These are phyloP conservation scores for Daldinia childiae DNA, from an alignment of 495 filamentous ascomycete genomes.

Conservation along the genomic window DNA sequence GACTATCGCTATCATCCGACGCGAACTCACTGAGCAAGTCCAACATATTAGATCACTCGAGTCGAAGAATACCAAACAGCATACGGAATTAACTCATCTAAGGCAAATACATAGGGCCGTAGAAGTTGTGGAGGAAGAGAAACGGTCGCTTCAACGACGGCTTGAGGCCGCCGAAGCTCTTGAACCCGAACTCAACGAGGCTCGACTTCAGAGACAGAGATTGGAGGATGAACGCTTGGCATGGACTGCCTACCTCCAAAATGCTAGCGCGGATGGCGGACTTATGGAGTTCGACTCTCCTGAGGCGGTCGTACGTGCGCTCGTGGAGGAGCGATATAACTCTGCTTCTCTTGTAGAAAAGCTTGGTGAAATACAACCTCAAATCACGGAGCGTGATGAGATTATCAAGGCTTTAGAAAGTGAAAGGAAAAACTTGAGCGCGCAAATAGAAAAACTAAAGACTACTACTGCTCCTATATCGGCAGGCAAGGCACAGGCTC, in stretches of 20 bases:
- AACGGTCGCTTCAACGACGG: conserved; percentile 80
- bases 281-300: conserved; percentile 83
- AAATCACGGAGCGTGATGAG: conserved; percentile 81
- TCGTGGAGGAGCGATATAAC: conserved; percentile 83
- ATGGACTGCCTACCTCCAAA: conserved; percentile 88
- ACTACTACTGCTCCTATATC: conserved; percentile 57
- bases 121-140: conserved; percentile 96
- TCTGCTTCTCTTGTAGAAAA: conserved; percentile 78
- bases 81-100: conserved; percentile 79
- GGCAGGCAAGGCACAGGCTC: conserved; percentile 71
- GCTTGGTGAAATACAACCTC: conserved; percentile 79
- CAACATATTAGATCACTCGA: conserved; percentile 87
- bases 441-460: conserved; percentile 77
- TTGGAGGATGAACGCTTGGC: conserved; percentile 87
- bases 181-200: conserved; percentile 77
- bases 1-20: conserved; percentile 80
- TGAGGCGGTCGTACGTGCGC: conserved; percentile 83
- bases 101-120: conserved; percentile 82
- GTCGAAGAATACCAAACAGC: conserved; percentile 78
- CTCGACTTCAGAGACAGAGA: conserved; percentile 81
- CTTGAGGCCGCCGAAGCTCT: conserved; percentile 78
- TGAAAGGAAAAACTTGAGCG: conserved; percentile 67
- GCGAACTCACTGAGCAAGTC: conserved; percentile 87
- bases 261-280: conserved; percentile 62
- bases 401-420: conserved; percentile 75